Conservation (phyloP, 805 yeast genomes). For the Zygoascus bituminiphila region DNA sequence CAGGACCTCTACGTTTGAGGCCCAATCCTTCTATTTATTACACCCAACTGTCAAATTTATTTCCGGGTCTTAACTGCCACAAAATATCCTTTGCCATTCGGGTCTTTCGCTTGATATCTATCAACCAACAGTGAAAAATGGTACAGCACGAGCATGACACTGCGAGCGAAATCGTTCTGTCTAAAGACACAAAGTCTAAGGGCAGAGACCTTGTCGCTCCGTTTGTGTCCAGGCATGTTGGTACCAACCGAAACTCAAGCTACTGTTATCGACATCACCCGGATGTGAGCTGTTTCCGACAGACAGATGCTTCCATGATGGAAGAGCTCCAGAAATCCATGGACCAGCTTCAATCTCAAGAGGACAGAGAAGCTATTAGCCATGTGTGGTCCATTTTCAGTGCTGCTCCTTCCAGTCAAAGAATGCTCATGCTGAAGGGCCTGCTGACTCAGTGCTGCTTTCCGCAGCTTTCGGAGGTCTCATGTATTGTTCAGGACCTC, state of each 20-base stretch:
- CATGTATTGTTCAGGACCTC: slow-evolving; percentile 68
- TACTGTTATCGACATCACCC: slow-evolving; percentile 95
- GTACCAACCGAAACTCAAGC: background rate
- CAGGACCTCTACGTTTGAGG: background rate
- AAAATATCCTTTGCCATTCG: no score
- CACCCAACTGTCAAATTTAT: background rate
- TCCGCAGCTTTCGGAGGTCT: slow-evolving; percentile 82
- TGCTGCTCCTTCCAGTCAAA: slow-evolving; percentile 60
- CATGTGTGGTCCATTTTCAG: slow-evolving; percentile 80
- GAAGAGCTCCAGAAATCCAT: slow-evolving; percentile 46
- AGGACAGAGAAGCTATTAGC: slow-evolving; percentile 68
- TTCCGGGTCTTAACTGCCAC: background rate
- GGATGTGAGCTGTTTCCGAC: slow-evolving; percentile 56
- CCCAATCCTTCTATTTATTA: background rate
- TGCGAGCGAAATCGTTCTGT: background rate
- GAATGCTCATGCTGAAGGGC: slow-evolving; percentile 75
- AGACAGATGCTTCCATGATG: slow-evolving; percentile 57
- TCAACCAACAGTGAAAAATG: no score
- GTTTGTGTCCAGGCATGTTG: slow-evolving; percentile 5
- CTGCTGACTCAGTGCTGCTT: slow-evolving; percentile 84
- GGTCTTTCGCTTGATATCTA: no score
- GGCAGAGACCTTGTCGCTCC: slow-evolving; percentile 4
- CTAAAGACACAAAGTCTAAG: background rate
- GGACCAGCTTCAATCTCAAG: slow-evolving; percentile 40
- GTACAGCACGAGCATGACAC: background rate